A percentile compares a stretch with the other conserved stretches of the same genome.
Evolutionary conservation across 345 rosid genomes (phyloP).

Genomic region (Excoecaria cochinchinensis): DNA sequence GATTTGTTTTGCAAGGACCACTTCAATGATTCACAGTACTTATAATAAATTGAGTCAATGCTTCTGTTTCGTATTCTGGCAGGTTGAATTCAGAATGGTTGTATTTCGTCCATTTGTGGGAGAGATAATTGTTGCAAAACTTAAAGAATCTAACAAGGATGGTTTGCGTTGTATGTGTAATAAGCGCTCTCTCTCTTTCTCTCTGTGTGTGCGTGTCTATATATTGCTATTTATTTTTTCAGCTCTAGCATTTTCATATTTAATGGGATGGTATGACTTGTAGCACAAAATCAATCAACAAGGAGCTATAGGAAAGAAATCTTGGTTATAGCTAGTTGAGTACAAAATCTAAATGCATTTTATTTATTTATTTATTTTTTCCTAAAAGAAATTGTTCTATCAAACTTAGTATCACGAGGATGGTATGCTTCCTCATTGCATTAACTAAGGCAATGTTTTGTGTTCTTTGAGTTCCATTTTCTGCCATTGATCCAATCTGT

Average conservation of each 20-base stretch:
- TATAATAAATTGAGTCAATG: background rate
- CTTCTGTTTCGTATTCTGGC: conserved; percentile 22
- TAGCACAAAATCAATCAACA: background rate
- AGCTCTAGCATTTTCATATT: background rate
- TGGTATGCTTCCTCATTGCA: background rate
- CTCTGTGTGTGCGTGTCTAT: background rate
- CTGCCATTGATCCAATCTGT: background rate
- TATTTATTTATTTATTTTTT: background rate
- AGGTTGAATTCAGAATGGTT: conserved; percentile 73
- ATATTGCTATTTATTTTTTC: background rate
- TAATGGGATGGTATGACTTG: background rate
- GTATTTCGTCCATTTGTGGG: conserved; percentile 90
- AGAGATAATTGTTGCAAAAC: conserved; percentile 69
- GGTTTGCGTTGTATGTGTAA: conserved; percentile 76
- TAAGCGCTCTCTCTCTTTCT: background rate
- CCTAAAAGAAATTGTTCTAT: background rate
- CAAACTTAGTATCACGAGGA: background rate
- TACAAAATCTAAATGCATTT: background rate
- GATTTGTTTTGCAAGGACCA: background rate
- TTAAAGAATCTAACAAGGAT: conserved; percentile 64
- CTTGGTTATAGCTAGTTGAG: background rate
- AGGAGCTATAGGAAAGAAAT: background rate
- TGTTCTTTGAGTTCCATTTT: background rate
- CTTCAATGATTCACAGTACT: background rate
- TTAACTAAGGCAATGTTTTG: background rate